A percentile compares a stretch with the other conserved stretches of the same genome.
Evolutionary conservation across 2,329 filamentous ascomycete genomes (phyloP).

Genomic region (Pseudocercospora eumusae): DNA sequence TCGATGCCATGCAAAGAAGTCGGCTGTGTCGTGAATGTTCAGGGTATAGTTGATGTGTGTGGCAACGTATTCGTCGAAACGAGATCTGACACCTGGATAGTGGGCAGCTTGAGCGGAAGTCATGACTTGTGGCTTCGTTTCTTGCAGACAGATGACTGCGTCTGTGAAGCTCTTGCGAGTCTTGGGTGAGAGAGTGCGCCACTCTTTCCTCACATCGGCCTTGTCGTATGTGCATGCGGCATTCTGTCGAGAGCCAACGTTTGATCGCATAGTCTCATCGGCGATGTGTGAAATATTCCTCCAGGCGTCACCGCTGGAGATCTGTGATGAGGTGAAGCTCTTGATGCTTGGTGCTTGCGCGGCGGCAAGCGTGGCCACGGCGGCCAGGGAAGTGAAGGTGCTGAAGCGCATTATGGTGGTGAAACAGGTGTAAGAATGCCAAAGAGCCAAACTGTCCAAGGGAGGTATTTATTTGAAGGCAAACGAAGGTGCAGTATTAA

Average conservation of each 20-base stretch:
- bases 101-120: conserved; percentile 29
- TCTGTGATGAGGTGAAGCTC: conserved; percentile 33
- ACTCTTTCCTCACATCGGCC: conserved; percentile 34
- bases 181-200: conserved; percentile 31
- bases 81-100: conserved; percentile 37
- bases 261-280: conserved; percentile 34
- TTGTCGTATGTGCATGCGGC: conserved; percentile 36
- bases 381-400: conserved; percentile 14
- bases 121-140: conserved; percentile 33
- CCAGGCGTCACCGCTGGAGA: conserved; percentile 36
- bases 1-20: conserved; percentile 47
- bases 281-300: conserved; percentile 35
- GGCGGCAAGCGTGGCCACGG: conserved; percentile 26
- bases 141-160: conserved; percentile 36
- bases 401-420: conserved; percentile 26
- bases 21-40: conserved; percentile 38
- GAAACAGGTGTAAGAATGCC: conserved; percentile 5
- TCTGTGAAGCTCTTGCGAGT: conserved; percentile 38
- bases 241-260: conserved; percentile 29
- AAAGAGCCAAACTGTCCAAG: background rate
- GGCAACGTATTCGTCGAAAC: conserved; percentile 39
- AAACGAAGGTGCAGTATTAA: conserved; percentile 10
- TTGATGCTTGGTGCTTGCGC: conserved; percentile 30
- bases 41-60: conserved; percentile 41
- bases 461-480: background rate